These are phyloP conservation scores for Volvariella volvacea DNA, from an alignment of 1,284 basidiomycete species.

Conservation along the genomic window DNA sequence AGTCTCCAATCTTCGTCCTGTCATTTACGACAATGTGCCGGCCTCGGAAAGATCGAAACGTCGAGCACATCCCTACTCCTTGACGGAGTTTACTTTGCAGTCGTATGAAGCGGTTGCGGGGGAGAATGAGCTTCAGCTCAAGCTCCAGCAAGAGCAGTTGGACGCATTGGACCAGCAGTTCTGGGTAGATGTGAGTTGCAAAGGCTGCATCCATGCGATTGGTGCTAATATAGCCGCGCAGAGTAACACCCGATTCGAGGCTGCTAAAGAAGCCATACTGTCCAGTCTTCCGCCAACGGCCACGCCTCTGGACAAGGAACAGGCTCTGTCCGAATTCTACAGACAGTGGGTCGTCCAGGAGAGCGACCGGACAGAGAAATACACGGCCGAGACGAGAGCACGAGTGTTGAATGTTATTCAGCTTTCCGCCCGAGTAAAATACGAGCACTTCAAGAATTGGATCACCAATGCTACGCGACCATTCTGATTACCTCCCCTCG, in stretches of 20 bases:
- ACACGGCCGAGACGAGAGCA: slow-evolving; percentile 57
- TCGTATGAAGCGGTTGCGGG: slow-evolving; percentile 21
- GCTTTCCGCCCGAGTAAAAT: slow-evolving; percentile 45
- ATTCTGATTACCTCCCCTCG: not conserved
- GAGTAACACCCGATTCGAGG: slow-evolving; percentile 71
- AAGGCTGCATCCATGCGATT: not conserved
- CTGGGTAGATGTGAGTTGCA: slow-evolving; percentile 62
- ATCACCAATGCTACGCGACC: slow-evolving; percentile 13
- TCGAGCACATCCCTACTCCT: slow-evolving; percentile 63
- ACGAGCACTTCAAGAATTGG: slow-evolving; percentile 29
- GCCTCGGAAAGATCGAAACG: slow-evolving; percentile 22
- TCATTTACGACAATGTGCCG: slow-evolving; percentile 58
- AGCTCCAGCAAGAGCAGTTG: slow-evolving; percentile 58
- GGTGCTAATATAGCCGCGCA: too few relatives aligned
- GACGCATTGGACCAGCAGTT: slow-evolving; percentile 69
- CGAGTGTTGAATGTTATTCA: slow-evolving; percentile 49
- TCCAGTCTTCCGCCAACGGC: slow-evolving; percentile 46
- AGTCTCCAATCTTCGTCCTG: slow-evolving; percentile 69
- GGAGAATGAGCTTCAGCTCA: slow-evolving; percentile 57
- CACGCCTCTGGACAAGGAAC: slow-evolving; percentile 48
- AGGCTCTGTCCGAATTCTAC: slow-evolving; percentile 65
- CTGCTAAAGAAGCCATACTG: slow-evolving; percentile 52
- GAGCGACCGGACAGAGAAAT: slow-evolving; percentile 43
- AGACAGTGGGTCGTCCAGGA: slow-evolving; percentile 67
- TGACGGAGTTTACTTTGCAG: slow-evolving; percentile 50